phyloP scores from a whole-genome alignment of 2,329 filamentous ascomycete genomes.

The Colletotrichum sp. region DNA sequence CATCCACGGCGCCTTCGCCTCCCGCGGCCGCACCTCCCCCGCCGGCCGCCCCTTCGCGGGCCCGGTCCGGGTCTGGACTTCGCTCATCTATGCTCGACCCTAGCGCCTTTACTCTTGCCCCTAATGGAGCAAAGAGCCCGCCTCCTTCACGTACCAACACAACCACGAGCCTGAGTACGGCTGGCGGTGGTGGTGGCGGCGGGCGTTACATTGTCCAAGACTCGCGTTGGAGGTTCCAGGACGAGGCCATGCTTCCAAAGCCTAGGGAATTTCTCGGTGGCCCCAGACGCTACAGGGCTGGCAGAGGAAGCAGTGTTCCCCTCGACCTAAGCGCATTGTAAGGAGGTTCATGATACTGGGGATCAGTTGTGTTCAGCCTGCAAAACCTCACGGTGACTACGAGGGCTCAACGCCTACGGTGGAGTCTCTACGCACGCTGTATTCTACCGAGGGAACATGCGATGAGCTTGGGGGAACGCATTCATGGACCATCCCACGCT shows the following conservation, averaged over 20 bases:
- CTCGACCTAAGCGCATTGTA: slow-evolving; percentile 74
- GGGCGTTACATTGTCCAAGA: slow-evolving; percentile 71
- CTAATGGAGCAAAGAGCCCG: slow-evolving; percentile 63
- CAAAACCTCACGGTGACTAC: background rate
- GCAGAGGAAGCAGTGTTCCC: slow-evolving; percentile 91
- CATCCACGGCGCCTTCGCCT: slow-evolving; percentile 43
- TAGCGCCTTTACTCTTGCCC: slow-evolving; percentile 74
- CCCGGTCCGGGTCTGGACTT: slow-evolving; percentile 50
- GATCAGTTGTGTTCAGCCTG: background rate
- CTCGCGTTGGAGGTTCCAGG: slow-evolving; percentile 83
- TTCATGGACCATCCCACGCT: background rate
- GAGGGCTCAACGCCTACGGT: background rate
- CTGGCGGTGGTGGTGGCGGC: slow-evolving; percentile 22
- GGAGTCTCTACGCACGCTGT: background rate
- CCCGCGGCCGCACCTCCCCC: slow-evolving; percentile 39
- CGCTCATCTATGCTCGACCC: slow-evolving; percentile 73
- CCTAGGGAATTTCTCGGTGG: slow-evolving; percentile 81
- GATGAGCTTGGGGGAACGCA: background rate
- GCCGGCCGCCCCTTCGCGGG: slow-evolving; percentile 37
- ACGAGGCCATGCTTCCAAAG: slow-evolving; percentile 81
- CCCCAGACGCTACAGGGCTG: slow-evolving; percentile 82
- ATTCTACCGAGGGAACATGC: background rate
- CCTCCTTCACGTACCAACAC: slow-evolving; percentile 45
- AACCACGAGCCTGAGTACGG: slow-evolving; percentile 17
- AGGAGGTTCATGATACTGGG: background rate